Base-by-base conservation (phyloP, 495 filamentous ascomycete genomes). In the Hypoxylon perforatum region DNA sequence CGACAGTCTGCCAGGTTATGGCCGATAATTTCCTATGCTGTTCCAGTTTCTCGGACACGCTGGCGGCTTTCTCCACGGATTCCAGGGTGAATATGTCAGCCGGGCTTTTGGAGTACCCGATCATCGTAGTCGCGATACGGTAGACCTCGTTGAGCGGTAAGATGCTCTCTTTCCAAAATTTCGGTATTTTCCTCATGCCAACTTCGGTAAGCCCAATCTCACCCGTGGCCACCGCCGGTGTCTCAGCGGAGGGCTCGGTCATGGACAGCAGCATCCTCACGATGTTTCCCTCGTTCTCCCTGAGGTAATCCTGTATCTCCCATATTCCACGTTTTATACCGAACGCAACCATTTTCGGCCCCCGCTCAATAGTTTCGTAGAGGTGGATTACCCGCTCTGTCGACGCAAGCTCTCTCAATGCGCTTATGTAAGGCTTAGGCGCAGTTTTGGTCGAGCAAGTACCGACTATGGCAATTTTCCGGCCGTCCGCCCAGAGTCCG, bases 391-490 rank as follows among this genome's bases (percentile, higher is more conserved):
- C 65, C 39, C 62, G 65, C 22, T 73, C 71, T 12, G 19, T 59
- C 18, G 41, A 28, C 52, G 69, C 72, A 39, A 84, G 48, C 14
- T 76, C 75, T 30, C 19, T 50, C 19, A 76, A 15, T 10, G 73
- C 59, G 30, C 70, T 73, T 2, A 77, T 57, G 39, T 76, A 75
- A 58, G 73, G 61, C 33, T 70, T 72, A 4, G 69, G 51, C 10
- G 73, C 73, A 25, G 64, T 72, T 11, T 75, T 67, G 14, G 71
- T 56, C 11, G 80, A 78, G 4, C 86, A 85, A 14, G 86, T 83
- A 0, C 94, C 95, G 23, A 99, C 77, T n/a, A 97, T 76, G 48
- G 95, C 78, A 6, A 96, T 84, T 38, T 81, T 85, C 61, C 89
- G 85, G 10, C 93, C 93, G 30, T 83, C 80, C 39, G 79, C 81